Evolutionary conservation across 441 rosid genomes (phyloP).

Genomic region (Pelargonium australe): DNA sequence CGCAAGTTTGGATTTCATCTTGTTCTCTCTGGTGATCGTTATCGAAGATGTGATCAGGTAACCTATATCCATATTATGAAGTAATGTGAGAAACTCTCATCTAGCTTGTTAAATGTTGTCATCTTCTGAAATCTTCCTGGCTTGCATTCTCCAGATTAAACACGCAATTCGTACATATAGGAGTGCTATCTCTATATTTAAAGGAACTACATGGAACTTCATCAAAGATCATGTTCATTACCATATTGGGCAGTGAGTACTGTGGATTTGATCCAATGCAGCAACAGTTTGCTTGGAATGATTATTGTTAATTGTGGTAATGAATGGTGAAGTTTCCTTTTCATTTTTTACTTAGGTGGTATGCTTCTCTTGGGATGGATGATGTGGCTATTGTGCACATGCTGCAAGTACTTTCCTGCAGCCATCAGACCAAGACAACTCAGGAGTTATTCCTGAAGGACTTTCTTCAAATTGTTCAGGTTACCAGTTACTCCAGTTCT

Average conservation of each 20-base stretch:
- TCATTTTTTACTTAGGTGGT: slow-evolving; percentile 56
- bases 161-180: slow-evolving; percentile 91
- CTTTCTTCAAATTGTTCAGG: slow-evolving; percentile 85
- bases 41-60: slow-evolving; percentile 94
- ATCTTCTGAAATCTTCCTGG: slow-evolving; percentile 20
- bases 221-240: slow-evolving; percentile 95
- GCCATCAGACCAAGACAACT: slow-evolving; percentile 79
- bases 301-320: slow-evolving; percentile 7
- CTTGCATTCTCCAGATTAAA: slow-evolving; percentile 51
- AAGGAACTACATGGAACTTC: slow-evolving; percentile 80
- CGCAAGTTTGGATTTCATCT: slow-evolving; percentile 98
- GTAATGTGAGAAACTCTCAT: slow-evolving; percentile 11
- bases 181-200: slow-evolving; percentile 80
- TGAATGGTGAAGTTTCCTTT: slow-evolving; percentile 18
- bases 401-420: slow-evolving; percentile 79
- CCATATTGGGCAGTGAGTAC: slow-evolving; percentile 92
- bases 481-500: slow-evolving; percentile 17
- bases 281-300: slow-evolving; percentile 19
- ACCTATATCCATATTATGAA: slow-evolving; percentile 19
- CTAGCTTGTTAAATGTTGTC: slow-evolving; percentile 18
- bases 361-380: slow-evolving; percentile 81
- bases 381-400: slow-evolving; percentile 77
- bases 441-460: slow-evolving; percentile 84
- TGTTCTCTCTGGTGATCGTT: slow-evolving; percentile 94
- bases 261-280: slow-evolving; percentile 16